These are phyloP conservation scores for Mychonastes homosphaera DNA, from an alignment of 139 green algal genomes.

Conservation along the genomic window DNA sequence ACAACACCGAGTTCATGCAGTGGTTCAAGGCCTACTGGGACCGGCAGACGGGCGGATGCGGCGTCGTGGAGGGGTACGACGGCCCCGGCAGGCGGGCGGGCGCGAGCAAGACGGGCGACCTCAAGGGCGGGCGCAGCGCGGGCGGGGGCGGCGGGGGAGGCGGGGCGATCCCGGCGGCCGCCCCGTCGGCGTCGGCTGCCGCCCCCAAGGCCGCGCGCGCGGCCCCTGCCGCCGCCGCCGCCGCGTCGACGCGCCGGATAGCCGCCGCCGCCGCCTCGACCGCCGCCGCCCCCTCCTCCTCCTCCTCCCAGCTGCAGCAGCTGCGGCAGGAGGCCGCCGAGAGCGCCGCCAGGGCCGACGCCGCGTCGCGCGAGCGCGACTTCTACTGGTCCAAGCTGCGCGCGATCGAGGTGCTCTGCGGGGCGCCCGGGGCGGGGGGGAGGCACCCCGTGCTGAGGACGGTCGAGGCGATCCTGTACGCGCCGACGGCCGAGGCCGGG, in stretches of 20 bases:
- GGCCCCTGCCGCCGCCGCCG: no score
- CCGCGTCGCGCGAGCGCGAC: constrained; percentile 36
- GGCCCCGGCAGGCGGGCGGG: constrained; percentile 18
- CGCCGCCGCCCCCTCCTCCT: no score
- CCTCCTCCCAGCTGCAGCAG: constrained; percentile 7
- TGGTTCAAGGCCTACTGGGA: constrained; percentile 86
- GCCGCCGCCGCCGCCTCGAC: no score
- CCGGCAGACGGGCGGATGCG: constrained; percentile 25
- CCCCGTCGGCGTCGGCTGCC: no score
- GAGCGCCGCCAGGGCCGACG: constrained; percentile 7
- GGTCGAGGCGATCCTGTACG: constrained; percentile 70
- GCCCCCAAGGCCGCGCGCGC: no score
- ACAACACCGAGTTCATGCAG: constrained; percentile 97
- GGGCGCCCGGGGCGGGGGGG: constrained; percentile 52
- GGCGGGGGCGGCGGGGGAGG: no score
- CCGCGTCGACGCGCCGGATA: no score
- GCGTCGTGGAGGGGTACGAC: constrained; percentile 49
- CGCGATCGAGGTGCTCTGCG: constrained; percentile 97
- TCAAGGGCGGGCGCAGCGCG: constrained; percentile 19
- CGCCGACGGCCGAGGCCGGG: constrained; percentile 49
- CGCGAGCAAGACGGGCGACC: constrained; percentile 51
- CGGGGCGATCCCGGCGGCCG: no score
- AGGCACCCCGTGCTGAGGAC: constrained; percentile 40
- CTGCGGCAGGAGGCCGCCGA: not conserved
- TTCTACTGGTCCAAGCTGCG: constrained; percentile 93